Evolutionary conservation across 2,329 filamentous ascomycete genomes (phyloP).

Genomic region (Neonectria coccinea): DNA sequence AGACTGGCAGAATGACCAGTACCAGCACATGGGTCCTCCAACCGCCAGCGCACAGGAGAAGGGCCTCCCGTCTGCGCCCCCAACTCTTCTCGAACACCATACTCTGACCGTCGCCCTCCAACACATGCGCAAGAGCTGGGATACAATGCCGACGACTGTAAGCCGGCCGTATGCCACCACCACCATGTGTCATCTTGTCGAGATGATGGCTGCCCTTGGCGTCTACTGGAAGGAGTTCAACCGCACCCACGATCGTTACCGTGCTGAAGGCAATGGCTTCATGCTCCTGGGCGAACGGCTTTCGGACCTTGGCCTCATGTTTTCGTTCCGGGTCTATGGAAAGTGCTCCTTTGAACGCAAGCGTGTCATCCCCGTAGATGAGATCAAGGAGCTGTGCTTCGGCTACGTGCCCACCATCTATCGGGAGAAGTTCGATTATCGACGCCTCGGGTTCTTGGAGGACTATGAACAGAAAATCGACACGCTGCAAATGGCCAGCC

Average conservation of each 20-base stretch:
- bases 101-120: constrained; percentile 61
- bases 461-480: constrained; percentile 57
- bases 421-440: constrained; percentile 52
- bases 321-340: constrained; percentile 65
- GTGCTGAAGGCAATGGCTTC: constrained; percentile 68
- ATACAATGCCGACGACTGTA: constrained; percentile 62
- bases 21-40: constrained; percentile 41
- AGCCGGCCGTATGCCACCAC: constrained; percentile 65
- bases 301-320: constrained; percentile 65
- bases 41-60: constrained; percentile 25
- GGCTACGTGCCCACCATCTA: constrained; percentile 68
- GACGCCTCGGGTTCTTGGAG: constrained; percentile 53
- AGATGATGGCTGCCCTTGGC: constrained; percentile 65
- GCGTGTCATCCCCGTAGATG: constrained; percentile 64
- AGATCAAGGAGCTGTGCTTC: constrained; percentile 67
- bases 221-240: constrained; percentile 71
- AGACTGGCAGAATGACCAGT: constrained; percentile 58
- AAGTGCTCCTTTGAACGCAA: constrained; percentile 61
- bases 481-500: constrained; percentile 61
- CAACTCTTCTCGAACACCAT: constrained; percentile 48
- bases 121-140: constrained; percentile 61
- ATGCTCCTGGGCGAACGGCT: constrained; percentile 60
- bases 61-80: constrained; percentile 41
- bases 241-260: constrained; percentile 61
- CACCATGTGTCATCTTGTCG: constrained; percentile 66